These are phyloP conservation scores for Fusarium pininemorale DNA, from an alignment of 2,329 filamentous ascomycete species.

Conservation along the genomic window DNA sequence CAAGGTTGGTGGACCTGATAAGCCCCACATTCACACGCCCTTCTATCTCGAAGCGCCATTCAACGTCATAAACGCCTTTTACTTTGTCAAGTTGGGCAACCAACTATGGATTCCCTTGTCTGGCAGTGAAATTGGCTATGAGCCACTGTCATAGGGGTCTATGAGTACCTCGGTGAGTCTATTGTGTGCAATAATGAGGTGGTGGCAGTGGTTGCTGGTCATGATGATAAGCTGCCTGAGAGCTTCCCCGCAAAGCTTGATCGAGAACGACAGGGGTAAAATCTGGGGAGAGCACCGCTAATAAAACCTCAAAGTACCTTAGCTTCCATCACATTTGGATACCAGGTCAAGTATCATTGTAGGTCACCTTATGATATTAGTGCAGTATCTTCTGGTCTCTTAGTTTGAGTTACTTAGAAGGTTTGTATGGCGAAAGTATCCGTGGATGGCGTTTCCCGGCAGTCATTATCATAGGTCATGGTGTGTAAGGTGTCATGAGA, in stretches of 20 bases:
- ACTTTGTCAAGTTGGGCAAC: neutral
- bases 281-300: slow-evolving; percentile 1
- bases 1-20: neutral
- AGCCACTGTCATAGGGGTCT: neutral
- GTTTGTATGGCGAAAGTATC: neutral
- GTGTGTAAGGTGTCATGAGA: neutral
- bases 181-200: neutral
- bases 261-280: slow-evolving; percentile 12
- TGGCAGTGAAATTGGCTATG: neutral
- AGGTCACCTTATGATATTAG: neutral
- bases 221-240: neutral
- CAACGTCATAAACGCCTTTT: neutral
- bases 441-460: neutral
- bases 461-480: neutral
- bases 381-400: neutral
- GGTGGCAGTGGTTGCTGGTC: neutral
- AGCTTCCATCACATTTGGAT: neutral
- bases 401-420: neutral
- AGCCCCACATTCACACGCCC: neutral
- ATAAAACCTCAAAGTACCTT: neutral
- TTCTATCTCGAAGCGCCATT: neutral
- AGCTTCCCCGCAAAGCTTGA: slow-evolving; percentile 21
- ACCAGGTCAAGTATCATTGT: neutral
- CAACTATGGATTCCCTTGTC: neutral
- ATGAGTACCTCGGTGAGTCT: neutral